These are phyloP conservation scores for Quercus robur DNA, from an alignment of 306 rosid genomes.

Conservation along the genomic window DNA sequence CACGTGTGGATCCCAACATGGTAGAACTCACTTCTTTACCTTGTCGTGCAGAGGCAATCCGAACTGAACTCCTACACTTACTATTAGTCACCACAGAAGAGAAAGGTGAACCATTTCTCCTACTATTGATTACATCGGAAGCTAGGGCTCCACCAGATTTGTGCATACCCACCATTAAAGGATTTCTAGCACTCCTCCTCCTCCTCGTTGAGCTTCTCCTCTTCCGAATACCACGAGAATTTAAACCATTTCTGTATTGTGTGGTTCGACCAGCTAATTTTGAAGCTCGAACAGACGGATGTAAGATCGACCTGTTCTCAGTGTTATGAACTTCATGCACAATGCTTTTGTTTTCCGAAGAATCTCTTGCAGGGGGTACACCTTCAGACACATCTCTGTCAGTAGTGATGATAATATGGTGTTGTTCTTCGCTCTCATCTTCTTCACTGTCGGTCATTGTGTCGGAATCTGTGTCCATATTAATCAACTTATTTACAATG, in stretches of 20 bases:
- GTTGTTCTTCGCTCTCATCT: constrained; percentile 10
- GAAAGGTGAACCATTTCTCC: constrained; percentile 33
- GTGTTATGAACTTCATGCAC: constrained; percentile 15
- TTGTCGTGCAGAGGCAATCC: constrained; percentile 14
- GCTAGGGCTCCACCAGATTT: constrained; percentile 33
- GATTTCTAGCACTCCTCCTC: constrained; percentile 50
- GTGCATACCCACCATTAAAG: constrained; percentile 26
- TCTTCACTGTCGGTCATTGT: constrained; percentile 27
- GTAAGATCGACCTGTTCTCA: constrained; percentile 16
- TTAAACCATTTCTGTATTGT: constrained; percentile 35
- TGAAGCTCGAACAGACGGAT: constrained; percentile 32
- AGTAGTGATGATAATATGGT: background rate
- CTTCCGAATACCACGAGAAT: constrained; percentile 39
- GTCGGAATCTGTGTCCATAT: constrained; percentile 25
- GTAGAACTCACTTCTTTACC: constrained; percentile 34
- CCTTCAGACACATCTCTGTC: background rate
- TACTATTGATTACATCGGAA: constrained; percentile 34
- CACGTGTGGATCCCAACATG: constrained; percentile 9
- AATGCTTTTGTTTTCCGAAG: constrained; percentile 7
- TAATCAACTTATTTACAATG: constrained; percentile 21
- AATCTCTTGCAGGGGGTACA: background rate
- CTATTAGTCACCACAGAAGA: constrained; percentile 27
- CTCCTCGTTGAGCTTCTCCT: constrained; percentile 59
- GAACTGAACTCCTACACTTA: constrained; percentile 36
- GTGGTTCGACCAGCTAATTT: constrained; percentile 33